Base-by-base conservation (phyloP, 163 green algal species). In the Prototheca cutis region DNA sequence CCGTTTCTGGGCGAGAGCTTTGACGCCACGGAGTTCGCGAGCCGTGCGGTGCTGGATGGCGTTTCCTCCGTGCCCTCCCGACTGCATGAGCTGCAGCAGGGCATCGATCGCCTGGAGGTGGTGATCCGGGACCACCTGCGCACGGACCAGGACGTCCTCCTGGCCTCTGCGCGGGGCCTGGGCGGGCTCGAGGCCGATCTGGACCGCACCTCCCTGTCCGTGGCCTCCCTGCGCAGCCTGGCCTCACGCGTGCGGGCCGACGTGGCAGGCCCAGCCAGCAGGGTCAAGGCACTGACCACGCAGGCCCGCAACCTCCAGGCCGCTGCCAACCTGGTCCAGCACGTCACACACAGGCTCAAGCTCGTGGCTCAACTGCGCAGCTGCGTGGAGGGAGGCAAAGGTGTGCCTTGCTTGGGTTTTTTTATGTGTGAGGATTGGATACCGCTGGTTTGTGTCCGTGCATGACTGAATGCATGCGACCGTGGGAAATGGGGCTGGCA, bases 221-320 rank as follows among this genome's bases (percentile, higher is more conserved):
- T 92, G 25, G 77, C 77, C 28, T 80, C 74, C 0, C 71, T 96
- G 34, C 84, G 90, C 47, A 78, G 71, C 19, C 77, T 86, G 6
- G 71, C 94, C 21, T 56, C 66, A 18, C 73, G 84, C 15, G 84
- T 94, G n/a, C 68, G 79, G 3, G 73, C 67, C 0, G 81, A 95
- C 54, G 74, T 97, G 21, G 61, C 74, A 28, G 85, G 88, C 18
- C 90, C 90, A 0, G 91, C 94, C 51, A 33, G 67, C 17, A 62
- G 80, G 47, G 73, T 92, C 17, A 63, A 65, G 8, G 40, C 68
- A 13, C 82, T 84, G 53, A 92, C 85, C 6, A 40, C 39, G 13
- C 84, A 95, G 77, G 78, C 96, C 18, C 49, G 49, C 24, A 88
- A 91, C 58, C 61, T 96, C 54, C 84, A 93, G 40, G 65, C 63